Evolutionary conservation across 2,329 filamentous ascomycete genomes (phyloP).

Genomic region (Aspergillus terreus): DNA sequence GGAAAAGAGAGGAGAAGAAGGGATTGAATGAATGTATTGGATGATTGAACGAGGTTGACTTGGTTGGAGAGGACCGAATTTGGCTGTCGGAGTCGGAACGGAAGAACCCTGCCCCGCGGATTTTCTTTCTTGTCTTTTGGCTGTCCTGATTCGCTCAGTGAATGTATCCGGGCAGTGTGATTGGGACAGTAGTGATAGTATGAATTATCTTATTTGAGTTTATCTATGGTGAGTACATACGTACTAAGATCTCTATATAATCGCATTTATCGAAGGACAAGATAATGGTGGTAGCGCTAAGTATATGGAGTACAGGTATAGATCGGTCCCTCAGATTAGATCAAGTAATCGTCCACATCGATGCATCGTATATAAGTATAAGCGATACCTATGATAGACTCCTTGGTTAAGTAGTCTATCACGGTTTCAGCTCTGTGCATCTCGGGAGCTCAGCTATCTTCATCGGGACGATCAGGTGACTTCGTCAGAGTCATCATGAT

Average conservation of each 20-base stretch:
- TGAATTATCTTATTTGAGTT: too few relatives aligned
- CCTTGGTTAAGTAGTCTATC: constrained; percentile 1
- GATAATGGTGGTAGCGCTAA: not conserved
- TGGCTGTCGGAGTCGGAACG: too few relatives aligned
- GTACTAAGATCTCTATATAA: too few relatives aligned
- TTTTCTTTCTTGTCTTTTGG: too few relatives aligned
- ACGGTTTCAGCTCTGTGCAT: constrained; percentile 20
- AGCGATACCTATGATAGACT: constrained; percentile 12
- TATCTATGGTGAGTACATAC: too few relatives aligned
- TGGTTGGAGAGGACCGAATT: too few relatives aligned
- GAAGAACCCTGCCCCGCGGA: too few relatives aligned
- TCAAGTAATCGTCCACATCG: constrained; percentile 56
- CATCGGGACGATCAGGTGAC: constrained; percentile 9
- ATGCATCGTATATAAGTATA: constrained; percentile 15
- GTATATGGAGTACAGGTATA: not conserved
- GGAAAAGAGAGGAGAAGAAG: not conserved
- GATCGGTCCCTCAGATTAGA: constrained; percentile 54
- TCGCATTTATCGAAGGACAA: not conserved
- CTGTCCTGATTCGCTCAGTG: too few relatives aligned
- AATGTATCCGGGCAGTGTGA: too few relatives aligned
- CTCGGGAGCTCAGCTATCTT: constrained; percentile 24
- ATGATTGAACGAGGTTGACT: too few relatives aligned
- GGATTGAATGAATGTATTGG: not conserved
- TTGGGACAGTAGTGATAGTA: too few relatives aligned
- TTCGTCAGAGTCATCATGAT: too few relatives aligned